Evolutionary conservation across 176 grass and related monocot genomes (phyloP), one percentile per base, ranked within the genome.

Genomic region (Hsuehochloa calcarea): DNA sequence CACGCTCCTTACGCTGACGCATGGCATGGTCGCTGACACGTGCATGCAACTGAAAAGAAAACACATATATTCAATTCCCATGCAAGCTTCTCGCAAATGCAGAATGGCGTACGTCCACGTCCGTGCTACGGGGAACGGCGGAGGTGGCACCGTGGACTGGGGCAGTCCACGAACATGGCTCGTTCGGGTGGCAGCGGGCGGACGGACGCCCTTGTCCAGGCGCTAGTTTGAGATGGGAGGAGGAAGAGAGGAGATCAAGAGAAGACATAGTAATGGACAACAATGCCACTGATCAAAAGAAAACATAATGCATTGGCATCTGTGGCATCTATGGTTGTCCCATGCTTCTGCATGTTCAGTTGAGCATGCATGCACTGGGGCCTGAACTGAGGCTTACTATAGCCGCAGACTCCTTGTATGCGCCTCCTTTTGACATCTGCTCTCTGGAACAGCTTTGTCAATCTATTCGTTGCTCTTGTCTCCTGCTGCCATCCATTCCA

Each of bases 361-460:
- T 40, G 34, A 76, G 50, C 72, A 75, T 37, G 29, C 16, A 44
- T 44, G 60, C 3, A 40, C 23, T 44, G 82, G 72, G 62, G 64
- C 72, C 64, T 17, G 23, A 17, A 23, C 61, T 56, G 63, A 77
- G 1, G 25, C 37, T n/a, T 62, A 68, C 71, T 77, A 3, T 76
- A 31, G 82, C 46, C 10, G 44, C 72, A 26, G 71, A 67, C 72
- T 55, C n/a, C 54, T 55, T 67, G 72, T 50, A 54, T 22, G 61
- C 60, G 15, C 35, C 72, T 85, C 56, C 22, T 77, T 55, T 68
- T 1, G 49, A 85, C 81, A 63, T 49, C 81, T 49, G 54, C 50
- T 40, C 80, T 16, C 29, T 35, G n/a, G 11, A 47, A n/a, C 61
- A 34, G 67, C 23, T 11, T 52, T 74, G 60, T 34, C 25, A 29